A percentile compares a stretch with the other conserved stretches of the same genome.
Conservation (phyloP, 257 asterid species). For the Sherardia arvensis region DNA sequence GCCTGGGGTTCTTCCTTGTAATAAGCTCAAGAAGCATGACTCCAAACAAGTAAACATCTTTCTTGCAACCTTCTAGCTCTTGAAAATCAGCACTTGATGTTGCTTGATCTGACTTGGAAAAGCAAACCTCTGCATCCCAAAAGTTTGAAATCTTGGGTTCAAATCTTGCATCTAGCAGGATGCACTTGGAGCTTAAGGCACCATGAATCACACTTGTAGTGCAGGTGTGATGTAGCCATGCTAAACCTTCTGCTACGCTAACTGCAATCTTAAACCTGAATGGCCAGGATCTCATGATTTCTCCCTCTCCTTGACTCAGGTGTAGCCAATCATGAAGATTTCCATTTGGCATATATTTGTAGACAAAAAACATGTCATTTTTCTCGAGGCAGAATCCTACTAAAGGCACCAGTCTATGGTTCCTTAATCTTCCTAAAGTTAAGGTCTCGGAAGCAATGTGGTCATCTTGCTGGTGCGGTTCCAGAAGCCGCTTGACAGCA, state of each 20-base stretch:
- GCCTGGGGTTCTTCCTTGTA: background rate
- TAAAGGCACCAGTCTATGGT: background rate
- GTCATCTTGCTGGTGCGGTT: background rate
- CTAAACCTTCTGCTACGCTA: background rate
- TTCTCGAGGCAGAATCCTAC: background rate
- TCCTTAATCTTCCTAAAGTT: background rate
- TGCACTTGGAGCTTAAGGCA: conserved; percentile 15
- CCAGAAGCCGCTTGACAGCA: background rate
- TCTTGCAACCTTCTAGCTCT: background rate
- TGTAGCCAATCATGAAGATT: background rate
- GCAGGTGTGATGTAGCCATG: background rate
- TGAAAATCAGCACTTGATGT: background rate
- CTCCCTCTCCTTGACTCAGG: background rate
- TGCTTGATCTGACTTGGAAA: background rate
- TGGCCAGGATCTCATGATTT: background rate
- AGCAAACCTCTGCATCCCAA: conserved; percentile 16
- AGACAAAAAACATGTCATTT: conserved; percentile 9
- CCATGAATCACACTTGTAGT: background rate
- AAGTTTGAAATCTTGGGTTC: conserved; percentile 19
- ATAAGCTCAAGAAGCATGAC: background rate
- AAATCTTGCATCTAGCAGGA: conserved; percentile 17
- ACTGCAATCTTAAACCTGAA: background rate
- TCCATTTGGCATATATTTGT: conserved; percentile 18
- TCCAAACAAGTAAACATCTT: background rate
- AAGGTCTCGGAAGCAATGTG: background rate